Base-by-base conservation (phyloP, 1,139 yeast species). In the Suhomyces atakaporum region DNA sequence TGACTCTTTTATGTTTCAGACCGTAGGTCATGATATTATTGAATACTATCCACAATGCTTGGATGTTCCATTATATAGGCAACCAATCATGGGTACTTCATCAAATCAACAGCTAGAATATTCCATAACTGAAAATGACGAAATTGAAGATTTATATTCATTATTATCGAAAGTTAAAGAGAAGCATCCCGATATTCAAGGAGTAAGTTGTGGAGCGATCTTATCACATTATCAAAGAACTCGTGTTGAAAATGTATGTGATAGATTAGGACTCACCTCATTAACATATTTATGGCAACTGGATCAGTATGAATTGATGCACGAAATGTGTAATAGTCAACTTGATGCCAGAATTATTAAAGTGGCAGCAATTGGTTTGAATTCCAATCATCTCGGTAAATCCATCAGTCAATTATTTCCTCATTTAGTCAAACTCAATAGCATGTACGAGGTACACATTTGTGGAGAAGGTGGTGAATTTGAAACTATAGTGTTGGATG, bases 381-480 rank as follows among this genome's bases (percentile, higher is more conserved):
- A 73, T 36, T 67, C 73, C 8, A 55, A 54, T 1, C 88, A 89
- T 60, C 66, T 92, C 42, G 95, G 94, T 1, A 73, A 76, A 54
- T 66, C 82, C 4, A 66, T 92, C 28, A 73, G 69, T 2, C 75
- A 85, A 46, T 65, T 84, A 47, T 75, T 76, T 38, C 84, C 88
- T 0, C 73, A 68, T 1, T 60, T 92, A 53, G 51, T 74, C 8
- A 68, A 67, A 26, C 65, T 90, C 46, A 84, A 90, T 53, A 47
- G 58, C 8, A 63, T 66, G 61, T 90, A 79, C 58, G 95, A 90
- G 2, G 86, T 90, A 7, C 97, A 92, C 58, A 79, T 92, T 0
- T 92, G 98, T 65, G 98, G 98, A 7, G 98, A 92, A 66, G 98
- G 98, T 14, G 98, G 98, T 1, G 98, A 92, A 59, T 92, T 89